Evolutionary conservation across 1,139 yeast species (phyloP).

Genomic region (Meyerozyma sp.): DNA sequence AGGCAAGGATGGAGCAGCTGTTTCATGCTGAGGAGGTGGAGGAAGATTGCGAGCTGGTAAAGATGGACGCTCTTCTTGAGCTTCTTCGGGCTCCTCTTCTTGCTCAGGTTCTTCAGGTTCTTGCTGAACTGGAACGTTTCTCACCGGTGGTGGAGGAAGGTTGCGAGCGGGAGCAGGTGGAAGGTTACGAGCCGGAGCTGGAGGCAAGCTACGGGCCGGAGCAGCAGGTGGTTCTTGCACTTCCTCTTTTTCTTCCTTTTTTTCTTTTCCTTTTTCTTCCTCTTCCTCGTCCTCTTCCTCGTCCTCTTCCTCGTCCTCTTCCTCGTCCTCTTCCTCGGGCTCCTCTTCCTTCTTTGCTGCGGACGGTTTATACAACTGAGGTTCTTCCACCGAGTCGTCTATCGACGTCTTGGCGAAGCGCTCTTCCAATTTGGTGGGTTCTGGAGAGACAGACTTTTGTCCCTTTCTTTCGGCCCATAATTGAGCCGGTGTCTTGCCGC

Average conservation of each 20-base stretch:
- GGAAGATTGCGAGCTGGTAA: slow-evolving; percentile 9
- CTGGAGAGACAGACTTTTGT: slow-evolving; percentile 38
- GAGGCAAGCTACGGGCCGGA: slow-evolving; percentile 5
- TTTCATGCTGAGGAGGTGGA: slow-evolving; percentile 8
- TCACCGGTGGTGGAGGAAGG: slow-evolving; percentile 20
- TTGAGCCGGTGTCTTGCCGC: slow-evolving; percentile 92
- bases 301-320: slow-evolving; percentile 7
- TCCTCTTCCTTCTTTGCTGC: slow-evolving; percentile 5
- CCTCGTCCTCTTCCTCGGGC: slow-evolving; percentile 13
- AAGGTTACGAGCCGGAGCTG: slow-evolving; percentile 8
- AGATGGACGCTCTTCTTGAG: slow-evolving; percentile 8
- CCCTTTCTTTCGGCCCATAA: slow-evolving; percentile 92
- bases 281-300: slow-evolving; percentile 14
- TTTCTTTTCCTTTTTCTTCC: slow-evolving; percentile 7
- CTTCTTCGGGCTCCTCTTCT: slow-evolving; percentile 9
- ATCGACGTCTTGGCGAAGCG: slow-evolving; percentile 4
- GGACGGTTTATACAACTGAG: background rate
- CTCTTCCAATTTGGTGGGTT: slow-evolving; percentile 8
- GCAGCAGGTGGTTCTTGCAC: slow-evolving; percentile 10
- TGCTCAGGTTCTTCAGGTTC: slow-evolving; percentile 9
- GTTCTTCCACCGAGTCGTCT: slow-evolving; percentile 7
- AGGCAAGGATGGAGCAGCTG: slow-evolving; percentile 12
- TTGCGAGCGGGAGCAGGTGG: slow-evolving; percentile 14
- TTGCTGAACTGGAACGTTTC: slow-evolving; percentile 15
- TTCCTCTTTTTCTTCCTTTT: slow-evolving; percentile 14